phyloP scores from a whole-genome alignment of 2,329 filamentous ascomycete genomes.

The Botrytis squamosa region DNA sequence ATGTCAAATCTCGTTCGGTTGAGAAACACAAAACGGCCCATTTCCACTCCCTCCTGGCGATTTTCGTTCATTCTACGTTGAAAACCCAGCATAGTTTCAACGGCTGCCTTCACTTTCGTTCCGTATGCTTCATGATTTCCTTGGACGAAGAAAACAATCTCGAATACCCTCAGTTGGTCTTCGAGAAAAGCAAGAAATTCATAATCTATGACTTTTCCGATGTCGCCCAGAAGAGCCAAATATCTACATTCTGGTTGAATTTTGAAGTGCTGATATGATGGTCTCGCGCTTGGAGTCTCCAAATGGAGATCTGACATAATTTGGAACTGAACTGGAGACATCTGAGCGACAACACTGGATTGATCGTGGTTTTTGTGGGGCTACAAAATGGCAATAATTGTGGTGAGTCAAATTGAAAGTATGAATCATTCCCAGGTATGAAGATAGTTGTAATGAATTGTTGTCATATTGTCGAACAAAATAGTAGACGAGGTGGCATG shows the following conservation, averaged over 20 bases:
- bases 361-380: background rate
- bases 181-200: slow-evolving; percentile 17
- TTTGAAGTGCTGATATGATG: slow-evolving; percentile 23
- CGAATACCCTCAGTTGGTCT: background rate
- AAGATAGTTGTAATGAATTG: background rate
- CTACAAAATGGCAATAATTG: background rate
- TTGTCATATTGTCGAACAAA: background rate
- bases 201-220: slow-evolving; percentile 18
- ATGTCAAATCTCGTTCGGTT: slow-evolving; percentile 44
- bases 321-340: slow-evolving; percentile 23
- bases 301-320: slow-evolving; percentile 27
- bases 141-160: slow-evolving; percentile 19
- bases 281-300: slow-evolving; percentile 24
- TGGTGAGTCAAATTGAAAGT: background rate
- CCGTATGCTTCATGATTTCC: background rate
- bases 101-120: slow-evolving; percentile 15
- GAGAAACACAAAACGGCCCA: slow-evolving; percentile 42
- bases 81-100: background rate
- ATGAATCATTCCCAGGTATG: background rate
- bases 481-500: background rate
- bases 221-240: slow-evolving; percentile 23
- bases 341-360: slow-evolving; percentile 10
- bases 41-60: background rate
- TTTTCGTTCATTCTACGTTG: background rate
- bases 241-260: slow-evolving; percentile 23